Percentiles rank a stretch among this genome's conserved stretches.
Evolutionary conservation across 2,329 filamentous ascomycete genomes (phyloP).

Genomic region (Colletotrichum eremochloae): DNA sequence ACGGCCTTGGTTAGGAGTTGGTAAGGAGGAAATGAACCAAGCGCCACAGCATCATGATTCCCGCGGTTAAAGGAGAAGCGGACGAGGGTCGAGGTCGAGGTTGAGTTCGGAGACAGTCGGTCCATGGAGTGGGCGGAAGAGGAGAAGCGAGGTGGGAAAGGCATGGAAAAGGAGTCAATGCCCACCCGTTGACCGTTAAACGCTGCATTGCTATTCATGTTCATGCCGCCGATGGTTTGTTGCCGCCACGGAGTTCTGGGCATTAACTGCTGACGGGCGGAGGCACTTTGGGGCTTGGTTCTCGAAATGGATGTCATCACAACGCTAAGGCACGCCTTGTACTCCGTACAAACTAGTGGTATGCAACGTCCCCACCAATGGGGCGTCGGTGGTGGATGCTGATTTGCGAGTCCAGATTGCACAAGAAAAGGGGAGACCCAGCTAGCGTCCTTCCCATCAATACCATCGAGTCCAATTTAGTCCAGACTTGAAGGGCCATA

Average conservation of each 20-base stretch:
- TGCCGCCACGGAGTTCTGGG: background rate
- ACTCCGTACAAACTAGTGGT: background rate
- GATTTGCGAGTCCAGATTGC: constrained; percentile 40
- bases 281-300: constrained; percentile 13
- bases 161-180: background rate
- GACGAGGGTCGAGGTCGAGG: constrained; percentile 4
- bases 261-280: constrained; percentile 9
- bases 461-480: constrained; percentile 1
- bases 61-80: constrained; percentile 1
- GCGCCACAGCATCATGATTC: constrained; percentile 4
- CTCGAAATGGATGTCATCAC: constrained; percentile 39
- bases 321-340: constrained; percentile 32
- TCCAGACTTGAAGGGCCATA: too few relatives aligned
- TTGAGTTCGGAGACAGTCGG: background rate
- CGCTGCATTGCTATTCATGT: constrained; percentile 21
- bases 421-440: constrained; percentile 32
- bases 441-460: constrained; percentile 8
- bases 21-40: constrained; percentile 5
- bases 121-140: constrained; percentile 4
- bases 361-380: constrained; percentile 5
- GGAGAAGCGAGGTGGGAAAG: constrained; percentile 18
- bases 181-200: background rate
- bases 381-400: constrained; percentile 21
- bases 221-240: constrained; percentile 23
- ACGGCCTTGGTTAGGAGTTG: background rate